Conservation (phyloP, 768 basidiomycete species). For the Termitomyces sp. region DNA sequence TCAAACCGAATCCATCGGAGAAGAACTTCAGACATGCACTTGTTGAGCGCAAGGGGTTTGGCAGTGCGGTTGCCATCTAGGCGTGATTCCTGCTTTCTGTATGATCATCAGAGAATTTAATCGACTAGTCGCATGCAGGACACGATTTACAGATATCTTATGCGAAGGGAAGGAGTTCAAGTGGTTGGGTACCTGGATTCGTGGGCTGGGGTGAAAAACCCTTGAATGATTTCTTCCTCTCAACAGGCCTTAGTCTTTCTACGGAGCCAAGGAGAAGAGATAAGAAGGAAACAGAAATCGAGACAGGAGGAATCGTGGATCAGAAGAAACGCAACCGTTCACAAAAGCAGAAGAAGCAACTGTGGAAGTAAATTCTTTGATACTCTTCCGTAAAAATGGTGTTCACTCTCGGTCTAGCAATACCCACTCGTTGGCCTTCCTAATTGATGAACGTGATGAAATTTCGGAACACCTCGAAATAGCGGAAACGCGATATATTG, state of each 20-base stretch:
- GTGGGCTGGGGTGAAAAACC: slow-evolving; percentile 67
- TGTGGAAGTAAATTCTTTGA: slow-evolving; percentile 46
- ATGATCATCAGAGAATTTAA: slow-evolving; percentile 63
- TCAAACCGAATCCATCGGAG: slow-evolving; percentile 20
- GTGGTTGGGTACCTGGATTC: slow-evolving; percentile 73
- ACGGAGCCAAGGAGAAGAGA: slow-evolving; percentile 30
- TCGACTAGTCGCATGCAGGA: slow-evolving; percentile 44
- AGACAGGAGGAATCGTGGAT: slow-evolving; percentile 20
- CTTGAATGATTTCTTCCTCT: slow-evolving; percentile 63
- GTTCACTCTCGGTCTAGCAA: slow-evolving; percentile 37
- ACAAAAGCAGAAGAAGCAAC: slow-evolving; percentile 35
- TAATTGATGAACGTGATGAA: slow-evolving; percentile 72
- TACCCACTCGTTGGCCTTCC: slow-evolving; percentile 55
- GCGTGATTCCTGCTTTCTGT: slow-evolving; percentile 57
- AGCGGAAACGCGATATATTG: slow-evolving; percentile 74
- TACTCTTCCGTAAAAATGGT: background rate
- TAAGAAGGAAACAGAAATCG: slow-evolving; percentile 24
- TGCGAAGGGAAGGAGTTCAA: slow-evolving; percentile 70
- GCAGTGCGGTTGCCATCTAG: slow-evolving; percentile 84
- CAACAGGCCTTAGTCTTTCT: slow-evolving; percentile 56
- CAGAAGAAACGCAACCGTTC: slow-evolving; percentile 37
- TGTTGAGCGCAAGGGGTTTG: slow-evolving; percentile 41
- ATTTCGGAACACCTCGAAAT: slow-evolving; percentile 77
- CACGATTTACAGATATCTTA: slow-evolving; percentile 53
- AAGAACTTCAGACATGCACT: slow-evolving; percentile 36